Evolutionary conservation across 306 rosid species (phyloP), one percentile per base, ranked within the genome.

Genomic region (Quercus suber): DNA sequence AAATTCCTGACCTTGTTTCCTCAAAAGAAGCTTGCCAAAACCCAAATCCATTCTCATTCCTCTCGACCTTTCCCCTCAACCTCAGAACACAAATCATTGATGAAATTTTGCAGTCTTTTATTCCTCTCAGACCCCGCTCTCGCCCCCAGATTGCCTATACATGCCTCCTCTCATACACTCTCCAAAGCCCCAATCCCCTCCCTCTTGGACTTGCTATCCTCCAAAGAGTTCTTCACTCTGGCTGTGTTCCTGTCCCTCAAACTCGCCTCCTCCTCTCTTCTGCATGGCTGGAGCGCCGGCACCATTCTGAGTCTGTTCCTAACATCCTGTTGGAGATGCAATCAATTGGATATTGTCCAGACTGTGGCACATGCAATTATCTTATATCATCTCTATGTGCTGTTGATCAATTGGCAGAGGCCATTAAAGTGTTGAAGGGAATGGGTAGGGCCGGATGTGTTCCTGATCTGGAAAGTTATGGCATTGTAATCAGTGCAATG

Each of bases 391-490:
- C 86, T 65, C 87, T 94, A 45, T 85, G 92, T 74, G 84, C 79
- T 58, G 70, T 79, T 73, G 88, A 85, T 87, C 84, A 82, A 61
- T 77, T 89, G 83, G 78, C 13, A 23, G 91, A 87, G 78, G 91
- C 85, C 12, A 82, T 87, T 78, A 72, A 82, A 77, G 86, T 90
- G 77, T 75, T 86, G 73, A 87, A 84, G 86, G 93, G 86, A 28
- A 92, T 94, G 94, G 83, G 90, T 65, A 87, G 86, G 77, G 93
- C 92, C 15, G 93, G 91, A 41, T 92, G 92, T 65, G 64, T 91
- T 85, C 95, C 99, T 14, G 91, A 92, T 84, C 79, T 73, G 51
- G 93, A 81, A 80, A 87, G 93, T 76, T 92, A 85, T 53, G 86
- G 85, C 78, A 81, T 81, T 58, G 88, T 89, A 19, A 81, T 94